Base-by-base conservation (phyloP, 768 basidiomycete genomes). In the Tricholoma sp. region DNA sequence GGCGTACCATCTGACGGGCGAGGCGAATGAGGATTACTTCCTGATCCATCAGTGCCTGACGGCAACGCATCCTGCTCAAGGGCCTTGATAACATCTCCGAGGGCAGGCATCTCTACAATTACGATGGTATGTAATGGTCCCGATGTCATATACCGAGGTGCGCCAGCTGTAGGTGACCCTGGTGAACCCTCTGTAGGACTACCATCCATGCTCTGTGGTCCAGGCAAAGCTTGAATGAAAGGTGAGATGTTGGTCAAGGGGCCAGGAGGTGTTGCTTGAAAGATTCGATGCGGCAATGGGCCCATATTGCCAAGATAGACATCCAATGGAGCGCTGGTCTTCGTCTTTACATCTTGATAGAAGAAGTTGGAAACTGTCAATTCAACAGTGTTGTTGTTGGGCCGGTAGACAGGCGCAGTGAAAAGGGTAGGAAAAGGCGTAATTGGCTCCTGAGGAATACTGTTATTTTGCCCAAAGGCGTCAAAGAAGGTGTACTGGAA, bases 401-500 rank as follows among this genome's bases (percentile, higher is more conserved):
- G 83, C 34, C 86, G 83, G 69, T 91, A 91, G 45, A 78, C 75
- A 2, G 94, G 94, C 6, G 88, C 78, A 8, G 86, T 88, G 67
- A 93, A 89, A 14, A 95, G 72, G 5, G 89, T 91, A 0, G 94
- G 94, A 72, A 94, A 91, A 1, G 94, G 93, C 0, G 94, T 94
- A 61, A 97, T 89, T 21, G 91, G 85, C 64, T 83, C 75, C 58
- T 85, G 84, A 50, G 91, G 89, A 66, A 90, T 84, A 52, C 76
- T 83, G 66, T 80, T 86, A 66, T 85, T 91, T 63, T 89, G 84
- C 12, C 88, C 88, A 69, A 90, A 87, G 4, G 90, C 89, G 65
- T 94, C 91, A 68, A 95, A 94, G 70, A 96, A 96, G 16, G 91
- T 93, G 69, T 94, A 95, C 65, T 94, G 90, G 72, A 94, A 94